These are phyloP conservation scores for Petunia hybrid DNA, from an alignment of 305 asterid genomes.

Conservation along the genomic window DNA sequence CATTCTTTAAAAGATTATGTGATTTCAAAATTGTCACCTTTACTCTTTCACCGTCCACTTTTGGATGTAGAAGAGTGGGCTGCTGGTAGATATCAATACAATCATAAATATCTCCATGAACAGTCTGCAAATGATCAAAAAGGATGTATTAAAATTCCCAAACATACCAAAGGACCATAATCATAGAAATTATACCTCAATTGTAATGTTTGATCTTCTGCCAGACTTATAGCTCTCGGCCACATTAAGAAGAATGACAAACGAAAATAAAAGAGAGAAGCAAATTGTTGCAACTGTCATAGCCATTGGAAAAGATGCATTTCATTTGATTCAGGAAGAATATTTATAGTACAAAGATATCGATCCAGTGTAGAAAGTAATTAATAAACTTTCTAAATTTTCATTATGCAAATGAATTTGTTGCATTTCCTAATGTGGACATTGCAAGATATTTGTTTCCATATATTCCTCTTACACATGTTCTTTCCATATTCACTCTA, in stretches of 20 bases:
- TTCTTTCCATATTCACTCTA: background rate
- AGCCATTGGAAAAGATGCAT: background rate
- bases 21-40: background rate
- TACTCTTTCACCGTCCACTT: background rate
- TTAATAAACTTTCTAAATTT: too few relatives aligned
- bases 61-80: background rate
- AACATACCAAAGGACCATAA: background rate
- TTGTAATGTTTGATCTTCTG: background rate
- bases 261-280: background rate
- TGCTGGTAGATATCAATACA: slow-evolving; percentile 11
- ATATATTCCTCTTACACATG: background rate
- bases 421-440: background rate
- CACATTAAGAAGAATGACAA: background rate
- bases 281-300: background rate
- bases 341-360: background rate
- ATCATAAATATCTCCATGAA: background rate
- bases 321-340: background rate
- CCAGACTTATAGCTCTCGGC: background rate
- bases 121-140: background rate
- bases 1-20: background rate
- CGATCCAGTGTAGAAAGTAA: background rate
- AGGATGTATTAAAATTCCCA: background rate
- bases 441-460: background rate
- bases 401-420: background rate
- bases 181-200: background rate